Percentiles rank a stretch among this genome's conserved stretches.
phyloP scores from a whole-genome alignment of 441 rosid genomes.

The Codiaeum variegatum region DNA sequence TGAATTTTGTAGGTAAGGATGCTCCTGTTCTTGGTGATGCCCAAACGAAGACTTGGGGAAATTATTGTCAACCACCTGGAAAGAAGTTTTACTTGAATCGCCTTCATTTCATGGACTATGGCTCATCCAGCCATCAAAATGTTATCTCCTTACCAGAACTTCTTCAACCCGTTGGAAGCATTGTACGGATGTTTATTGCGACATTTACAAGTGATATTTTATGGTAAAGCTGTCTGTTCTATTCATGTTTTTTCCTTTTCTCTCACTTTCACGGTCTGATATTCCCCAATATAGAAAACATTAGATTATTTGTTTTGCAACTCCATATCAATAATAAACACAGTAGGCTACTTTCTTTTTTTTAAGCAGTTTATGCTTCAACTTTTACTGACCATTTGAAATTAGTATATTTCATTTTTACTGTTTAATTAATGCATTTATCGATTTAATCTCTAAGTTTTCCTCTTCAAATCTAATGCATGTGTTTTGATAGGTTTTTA shows the following conservation, averaged over 20 bases:
- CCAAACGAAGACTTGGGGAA: conserved; percentile 18
- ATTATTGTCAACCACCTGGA: conserved; percentile 37
- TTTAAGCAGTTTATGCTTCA: background rate
- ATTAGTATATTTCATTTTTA: background rate
- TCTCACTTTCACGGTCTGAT: conserved; percentile 3
- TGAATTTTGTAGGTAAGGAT: conserved; percentile 21
- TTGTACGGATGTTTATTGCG: conserved; percentile 66
- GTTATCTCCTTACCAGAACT: conserved; percentile 74
- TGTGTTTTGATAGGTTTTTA: conserved; percentile 54
- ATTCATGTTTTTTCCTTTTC: background rate
- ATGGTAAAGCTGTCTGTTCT: conserved; percentile 43
- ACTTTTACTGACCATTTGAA: background rate
- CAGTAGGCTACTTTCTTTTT: background rate
- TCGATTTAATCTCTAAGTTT: background rate
- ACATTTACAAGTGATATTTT: conserved; percentile 81
- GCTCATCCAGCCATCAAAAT: conserved; percentile 32
- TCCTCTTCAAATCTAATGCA: background rate
- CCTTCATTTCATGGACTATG: conserved; percentile 47
- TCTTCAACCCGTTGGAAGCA: conserved; percentile 63
- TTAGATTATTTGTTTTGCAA: conserved; percentile 4
- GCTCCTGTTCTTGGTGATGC: conserved; percentile 17
- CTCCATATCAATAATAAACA: background rate
- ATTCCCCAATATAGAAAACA: background rate
- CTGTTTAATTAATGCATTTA: conserved; percentile 9
- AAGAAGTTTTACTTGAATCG: conserved; percentile 76